Evolutionary conservation across 108 stramenopile species (phyloP).

Genomic region (Conticribra guillardii): DNA sequence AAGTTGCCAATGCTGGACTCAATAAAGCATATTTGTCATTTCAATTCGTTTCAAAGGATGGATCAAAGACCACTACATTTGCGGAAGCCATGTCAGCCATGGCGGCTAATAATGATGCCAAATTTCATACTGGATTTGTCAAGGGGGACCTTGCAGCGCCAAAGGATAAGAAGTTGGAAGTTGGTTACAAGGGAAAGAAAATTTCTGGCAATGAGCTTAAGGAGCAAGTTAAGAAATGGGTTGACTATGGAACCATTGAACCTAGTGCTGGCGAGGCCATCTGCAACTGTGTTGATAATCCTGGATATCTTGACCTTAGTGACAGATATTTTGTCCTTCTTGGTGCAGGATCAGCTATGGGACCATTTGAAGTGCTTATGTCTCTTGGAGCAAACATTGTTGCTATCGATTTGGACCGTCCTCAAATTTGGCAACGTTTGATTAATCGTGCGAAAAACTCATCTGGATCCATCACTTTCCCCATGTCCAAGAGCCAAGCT

Average conservation of each 20-base stretch:
- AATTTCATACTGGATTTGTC: conserved; percentile 87
- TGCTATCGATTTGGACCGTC: conserved; percentile 94
- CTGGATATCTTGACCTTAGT: conserved; percentile 85
- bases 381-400: conserved; percentile 95
- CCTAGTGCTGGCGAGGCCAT: conserved; percentile 94
- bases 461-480: conserved; percentile 93
- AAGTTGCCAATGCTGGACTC: conserved; percentile 91
- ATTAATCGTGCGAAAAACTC: conserved; percentile 82
- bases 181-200: conserved; percentile 92
- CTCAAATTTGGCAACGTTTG: conserved; percentile 90
- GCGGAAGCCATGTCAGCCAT: conserved; percentile 93
- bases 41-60: conserved; percentile 89
- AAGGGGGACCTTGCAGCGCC: conserved; percentile 58
- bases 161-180: conserved; percentile 59
- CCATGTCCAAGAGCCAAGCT: conserved; percentile 74
- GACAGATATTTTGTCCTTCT: conserved; percentile 95
- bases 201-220: conserved; percentile 83
- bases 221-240: conserved; percentile 91
- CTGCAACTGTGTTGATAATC: conserved; percentile 80
- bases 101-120: conserved; percentile 67
- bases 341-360: conserved; percentile 98
- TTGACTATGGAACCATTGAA: conserved; percentile 95
- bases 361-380: conserved; percentile 92
- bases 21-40: conserved; percentile 89
- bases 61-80: conserved; percentile 70